A percentile compares a stretch with the other conserved stretches of the same genome.
phyloP scores from a whole-genome alignment of 1,284 basidiomycete genomes.

The Athelia sp. region DNA sequence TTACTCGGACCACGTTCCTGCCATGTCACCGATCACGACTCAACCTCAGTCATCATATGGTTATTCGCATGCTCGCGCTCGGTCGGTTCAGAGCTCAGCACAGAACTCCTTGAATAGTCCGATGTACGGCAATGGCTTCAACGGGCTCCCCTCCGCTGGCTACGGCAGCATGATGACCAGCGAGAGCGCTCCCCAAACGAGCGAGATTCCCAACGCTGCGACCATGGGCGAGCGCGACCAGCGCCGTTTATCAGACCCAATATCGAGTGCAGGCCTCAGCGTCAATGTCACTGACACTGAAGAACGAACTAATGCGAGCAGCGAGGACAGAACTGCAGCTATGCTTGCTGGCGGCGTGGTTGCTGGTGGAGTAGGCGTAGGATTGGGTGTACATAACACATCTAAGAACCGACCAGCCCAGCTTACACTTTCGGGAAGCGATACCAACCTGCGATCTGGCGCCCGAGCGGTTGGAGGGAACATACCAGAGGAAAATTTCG shows the following conservation, averaged over 20 bases:
- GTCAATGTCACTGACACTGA: slow-evolving; percentile 15
- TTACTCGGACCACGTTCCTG: slow-evolving; percentile 32
- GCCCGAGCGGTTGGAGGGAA: slow-evolving; percentile 28
- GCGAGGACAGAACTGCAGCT: slow-evolving; percentile 14
- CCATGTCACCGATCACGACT: slow-evolving; percentile 12
- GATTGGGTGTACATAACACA: slow-evolving; percentile 8
- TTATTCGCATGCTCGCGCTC: slow-evolving; percentile 8
- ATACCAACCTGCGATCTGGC: slow-evolving; percentile 43
- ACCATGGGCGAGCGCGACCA: slow-evolving; percentile 6
- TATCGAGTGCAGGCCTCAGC: slow-evolving; percentile 22
- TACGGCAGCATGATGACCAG: slow-evolving; percentile 24
- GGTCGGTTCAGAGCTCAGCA: slow-evolving; percentile 31
- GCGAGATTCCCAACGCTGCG: slow-evolving; percentile 23
- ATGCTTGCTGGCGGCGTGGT: slow-evolving; percentile 4
- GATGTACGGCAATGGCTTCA: slow-evolving; percentile 15
- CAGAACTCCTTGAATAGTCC: slow-evolving; percentile 32
- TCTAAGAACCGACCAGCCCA: slow-evolving; percentile 37
- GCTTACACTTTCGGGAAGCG: slow-evolving; percentile 55
- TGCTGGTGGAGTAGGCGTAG: slow-evolving; percentile 18
- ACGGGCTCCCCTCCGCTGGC: slow-evolving; percentile 13
- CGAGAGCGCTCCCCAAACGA: slow-evolving; percentile 34
- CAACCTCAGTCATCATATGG: slow-evolving; percentile 9
- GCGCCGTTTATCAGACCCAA: slow-evolving; percentile 23
- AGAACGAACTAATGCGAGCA: slow-evolving; percentile 3
- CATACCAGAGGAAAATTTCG: slow-evolving; percentile 23